Conservation (phyloP, 148 eudicot species). For the Suaeda aralocaspica region DNA sequence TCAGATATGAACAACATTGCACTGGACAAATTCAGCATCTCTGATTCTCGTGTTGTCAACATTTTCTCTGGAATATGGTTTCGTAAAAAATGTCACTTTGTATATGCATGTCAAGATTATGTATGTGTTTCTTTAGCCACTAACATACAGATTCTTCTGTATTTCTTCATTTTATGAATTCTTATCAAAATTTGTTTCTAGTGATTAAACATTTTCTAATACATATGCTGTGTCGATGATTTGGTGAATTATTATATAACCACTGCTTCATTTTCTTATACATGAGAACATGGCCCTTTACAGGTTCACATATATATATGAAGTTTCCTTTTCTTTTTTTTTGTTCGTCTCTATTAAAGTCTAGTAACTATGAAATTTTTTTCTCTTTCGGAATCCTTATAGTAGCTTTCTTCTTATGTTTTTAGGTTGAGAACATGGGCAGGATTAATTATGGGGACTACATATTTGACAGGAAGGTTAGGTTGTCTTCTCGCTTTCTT, state of each 20-base stretch:
- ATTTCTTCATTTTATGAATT: neutral
- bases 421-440: conserved; percentile 97
- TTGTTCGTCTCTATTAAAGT: neutral
- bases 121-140: neutral
- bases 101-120: neutral
- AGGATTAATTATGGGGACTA: conserved; percentile 81
- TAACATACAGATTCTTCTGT: neutral
- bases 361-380: neutral
- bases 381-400: neutral
- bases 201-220: neutral
- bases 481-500: conserved; percentile 36
- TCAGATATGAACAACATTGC: too few relatives aligned
- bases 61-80: neutral
- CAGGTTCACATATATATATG: too few relatives aligned
- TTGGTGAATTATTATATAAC: too few relatives aligned
- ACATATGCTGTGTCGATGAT: neutral
- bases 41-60: neutral
- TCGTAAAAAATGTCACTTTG: neutral
- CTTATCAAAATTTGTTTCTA: neutral
- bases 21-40: neutral
- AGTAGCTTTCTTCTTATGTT: conserved; percentile 4
- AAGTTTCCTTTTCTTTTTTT: too few relatives aligned
- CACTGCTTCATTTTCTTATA: too few relatives aligned
- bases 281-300: neutral
- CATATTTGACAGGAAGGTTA: conserved; percentile 87